Base-by-base conservation (phyloP, 768 basidiomycete genomes). In the Pleurotus sapidus region DNA sequence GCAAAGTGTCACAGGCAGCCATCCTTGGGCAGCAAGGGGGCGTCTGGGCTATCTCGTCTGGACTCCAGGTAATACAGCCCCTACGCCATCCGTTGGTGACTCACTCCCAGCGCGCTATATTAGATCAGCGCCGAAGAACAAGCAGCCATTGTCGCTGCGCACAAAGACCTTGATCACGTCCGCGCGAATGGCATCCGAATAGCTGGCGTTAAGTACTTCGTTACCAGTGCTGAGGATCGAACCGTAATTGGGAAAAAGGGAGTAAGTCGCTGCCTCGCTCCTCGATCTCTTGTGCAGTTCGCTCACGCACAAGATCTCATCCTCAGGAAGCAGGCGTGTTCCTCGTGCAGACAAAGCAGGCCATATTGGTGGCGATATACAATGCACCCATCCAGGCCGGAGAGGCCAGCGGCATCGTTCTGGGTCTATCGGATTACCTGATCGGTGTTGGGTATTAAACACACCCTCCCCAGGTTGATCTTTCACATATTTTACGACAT, bases 281-380 rank as follows among this genome's bases (percentile, higher is more conserved):
- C 39, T 40, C 12, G 18, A 30, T 53, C 9, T 40, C 56, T 49
- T 43, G 51, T 43, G 42, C 46, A 49, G 55, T 40, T 54, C 50
- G 30, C 1, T 49, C 51, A 8, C 46, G 40, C 53, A 25, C 30
- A 37, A 24, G 48, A 45, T 23, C 38, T 42, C 45, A 6, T 57
- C n/a, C 20, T 4, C 65, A 95, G 93, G 80, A 78, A 18, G 84
- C 91, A 68, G 95, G 95, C 1, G 83, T 77, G 38, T 69, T 86
- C 60, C 64, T 94, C 58, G 86, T 90, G 47, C 90, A 89, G 78
- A 95, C 93, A 15, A 88, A 80, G 59, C 88, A 91, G 65, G 93
- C 91, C n/a, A 75, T 96, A 56, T 77, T 98, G 53, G 85, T 97
- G 18, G 83, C 84, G 4, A 86, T 87, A 66, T 98, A 96, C 71